Base-by-base conservation (phyloP, 768 basidiomycete genomes). In the Suillus occidentalis region DNA sequence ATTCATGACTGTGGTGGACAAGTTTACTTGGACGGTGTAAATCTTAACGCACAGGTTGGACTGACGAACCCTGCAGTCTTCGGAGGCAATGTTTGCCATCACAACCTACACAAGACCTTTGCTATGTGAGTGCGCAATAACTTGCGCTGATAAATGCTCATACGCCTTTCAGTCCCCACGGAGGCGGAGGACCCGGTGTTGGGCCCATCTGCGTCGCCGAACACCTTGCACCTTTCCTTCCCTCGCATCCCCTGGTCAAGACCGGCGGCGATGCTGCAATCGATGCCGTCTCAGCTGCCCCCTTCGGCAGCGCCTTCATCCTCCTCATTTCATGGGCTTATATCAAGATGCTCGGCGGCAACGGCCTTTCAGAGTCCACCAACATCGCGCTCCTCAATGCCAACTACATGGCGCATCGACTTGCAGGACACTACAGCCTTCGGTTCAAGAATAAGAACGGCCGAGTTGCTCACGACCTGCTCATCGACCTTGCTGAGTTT, bases 341-440 rank as follows among this genome's bases (percentile, higher is more conserved):
- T 77, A 94, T 97, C 84, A 97, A 93, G 81, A 99, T 99, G 97
- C 87, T 99, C n/a, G 97, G 97, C 34, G 97, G 96, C 9, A 81
- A 87, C 63, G 97, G 97, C 8, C 85, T 99, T 34, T 85, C 88
- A 28, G 85, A 94, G 65, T 89, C 95, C 0, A 92, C 95, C 3
- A 92, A 91, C 70, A 79, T 93, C 37, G 94, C 97, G 1, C 84
- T 99, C 37, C 85, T 99, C 50, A 98, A 89, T 72, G 97, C 97
- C 58, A 99, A 99, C 77, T 99, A 99, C 78, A 97, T 98, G 86
- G 95, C 96, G 22, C 85, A 89, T 71, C 87, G 94, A 56, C 87
- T 99, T 40, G 84, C 89, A 57, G 87, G 85, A 18, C 86, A 95
- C 76, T 99, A 98, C 77, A 94, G 80, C 63, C 78, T 98, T 53